Base-by-base conservation (phyloP, 768 basidiomycete genomes). In the Agaricus sinodeliciosus region DNA sequence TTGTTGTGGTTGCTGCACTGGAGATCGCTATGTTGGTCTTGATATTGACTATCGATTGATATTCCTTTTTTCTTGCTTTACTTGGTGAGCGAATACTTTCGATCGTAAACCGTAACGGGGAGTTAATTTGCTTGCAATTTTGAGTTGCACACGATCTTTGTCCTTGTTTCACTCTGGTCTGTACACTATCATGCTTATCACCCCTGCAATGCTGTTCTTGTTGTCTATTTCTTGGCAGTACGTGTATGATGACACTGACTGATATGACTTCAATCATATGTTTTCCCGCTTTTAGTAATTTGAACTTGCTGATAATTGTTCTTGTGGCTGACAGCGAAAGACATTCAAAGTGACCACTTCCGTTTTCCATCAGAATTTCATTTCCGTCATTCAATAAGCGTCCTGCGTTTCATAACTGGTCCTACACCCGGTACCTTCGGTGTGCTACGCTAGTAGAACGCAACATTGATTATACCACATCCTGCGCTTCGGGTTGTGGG, bases 11-110 rank as follows among this genome's bases (percentile, higher is more conserved):
- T 0, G 76, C 78, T 1, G 69, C 69, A 0, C 77, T 87, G 15
- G 87, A 91, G 60, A 65, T 90, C 40, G 79, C 72, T 0, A 68
- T 92, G 40, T 68, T 92, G 7, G 76, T 79, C 1, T 71, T 92
- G 42, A 72, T 92, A 31, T 58, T 88, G 48, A 65, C 52, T 16
- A 40, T 39, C 11, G 27, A 42, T 8, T 15, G 19, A 34, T 18
- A 9, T 5, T 19, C 4, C 1, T 13, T 31, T 12, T 8, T 41
- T 2, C 40, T 15, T n/a, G 8, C 40, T 19, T 41, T 41, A 8
- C 2, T 13, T 13, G 18, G 42, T 43, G 42, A 43, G 46, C 18
- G 16, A 15, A 13, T 15, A 35, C 11, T 19, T 12, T 19, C 3
- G 41, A 7, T 43, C 18, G 22, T 7, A 43, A n/a, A 37, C 31